Base-by-base conservation (phyloP, 1,139 yeast species). In the Chernovozyma sophiae-reginae region DNA sequence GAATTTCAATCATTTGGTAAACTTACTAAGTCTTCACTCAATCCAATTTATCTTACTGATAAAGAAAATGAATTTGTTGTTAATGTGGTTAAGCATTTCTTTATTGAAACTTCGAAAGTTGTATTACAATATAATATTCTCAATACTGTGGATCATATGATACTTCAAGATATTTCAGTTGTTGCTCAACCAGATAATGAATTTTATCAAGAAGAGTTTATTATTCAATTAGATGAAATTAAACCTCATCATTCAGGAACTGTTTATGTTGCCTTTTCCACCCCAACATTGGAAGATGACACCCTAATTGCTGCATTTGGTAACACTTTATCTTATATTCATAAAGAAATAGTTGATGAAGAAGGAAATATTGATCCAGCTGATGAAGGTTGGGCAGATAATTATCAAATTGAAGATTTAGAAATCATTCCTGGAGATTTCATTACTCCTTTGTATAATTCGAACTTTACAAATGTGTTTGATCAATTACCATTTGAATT, bases 1-100 rank as follows among this genome's bases (percentile, higher is more conserved):
- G 92, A 86, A 57, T 74, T 86, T 54, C 68, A 74, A 19, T 63
- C 64, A 1, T 89, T 80, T 53, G 98, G 98, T 43, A 62, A 74
- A 36, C 70, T 90, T 46, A 68, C 89, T 47, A 87, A 85, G 62
- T 77, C 92, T 8, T 81, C 95, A 2, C 32, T 52, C 8, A 60
- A 66, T 34, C 74, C 78, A 37, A 68, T 79, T 39, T 79, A 83
- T 48, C 77, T 92, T 53, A 90, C 98, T 25, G 98, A 92, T 58
- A 75, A 78, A 44, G 98, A 90, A 57, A 89, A 95, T 46, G 99
- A 92, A 62, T 89, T 89, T 58, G 92, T 87, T 36, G 96, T 94
- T 37, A 74, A 75, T 38, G 92, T 86, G 25, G 73, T 86, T 40
- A 89, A 86, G 60, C 97, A 90, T 60, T 66, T 89, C 42, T 92